phyloP scores from a whole-genome alignment of 257 asterid genomes.

The Misopates orontium region DNA sequence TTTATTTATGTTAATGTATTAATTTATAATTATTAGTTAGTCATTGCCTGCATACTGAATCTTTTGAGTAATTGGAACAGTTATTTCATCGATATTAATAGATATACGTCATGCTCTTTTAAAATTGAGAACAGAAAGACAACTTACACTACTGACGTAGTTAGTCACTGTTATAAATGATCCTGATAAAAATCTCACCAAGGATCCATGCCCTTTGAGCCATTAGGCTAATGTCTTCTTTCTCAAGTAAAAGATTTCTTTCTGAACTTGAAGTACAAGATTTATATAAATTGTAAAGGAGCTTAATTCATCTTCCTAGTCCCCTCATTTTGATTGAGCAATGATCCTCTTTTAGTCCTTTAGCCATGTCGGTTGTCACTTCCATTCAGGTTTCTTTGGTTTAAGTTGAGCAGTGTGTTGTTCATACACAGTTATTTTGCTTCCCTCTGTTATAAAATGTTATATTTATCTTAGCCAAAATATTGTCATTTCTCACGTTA shows the following conservation, averaged over 20 bases:
- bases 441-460: too few relatives aligned
- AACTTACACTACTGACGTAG: neutral
- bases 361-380: neutral
- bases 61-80: neutral
- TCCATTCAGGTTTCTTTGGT: neutral
- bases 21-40: slow-evolving; percentile 16
- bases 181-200: slow-evolving; percentile 19
- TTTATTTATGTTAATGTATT: slow-evolving; percentile 16
- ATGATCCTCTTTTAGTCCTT: too few relatives aligned
- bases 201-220: neutral
- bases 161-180: slow-evolving; percentile 6
- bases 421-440: too few relatives aligned
- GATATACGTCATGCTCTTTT: neutral
- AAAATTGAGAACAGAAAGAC: neutral
- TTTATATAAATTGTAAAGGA: slow-evolving; percentile 4
- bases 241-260: neutral
- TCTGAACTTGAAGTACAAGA: slow-evolving; percentile 1
- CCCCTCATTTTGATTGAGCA: too few relatives aligned
- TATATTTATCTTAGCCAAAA: too few relatives aligned
- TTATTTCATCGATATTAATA: neutral
- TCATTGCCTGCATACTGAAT: slow-evolving; percentile 12
- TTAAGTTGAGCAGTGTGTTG: neutral
- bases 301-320: neutral
- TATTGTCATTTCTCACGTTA: too few relatives aligned
- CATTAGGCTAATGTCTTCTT: too few relatives aligned